These are phyloP conservation scores for Boletus sp. DNA, from an alignment of 768 basidiomycete genomes.

Conservation along the genomic window DNA sequence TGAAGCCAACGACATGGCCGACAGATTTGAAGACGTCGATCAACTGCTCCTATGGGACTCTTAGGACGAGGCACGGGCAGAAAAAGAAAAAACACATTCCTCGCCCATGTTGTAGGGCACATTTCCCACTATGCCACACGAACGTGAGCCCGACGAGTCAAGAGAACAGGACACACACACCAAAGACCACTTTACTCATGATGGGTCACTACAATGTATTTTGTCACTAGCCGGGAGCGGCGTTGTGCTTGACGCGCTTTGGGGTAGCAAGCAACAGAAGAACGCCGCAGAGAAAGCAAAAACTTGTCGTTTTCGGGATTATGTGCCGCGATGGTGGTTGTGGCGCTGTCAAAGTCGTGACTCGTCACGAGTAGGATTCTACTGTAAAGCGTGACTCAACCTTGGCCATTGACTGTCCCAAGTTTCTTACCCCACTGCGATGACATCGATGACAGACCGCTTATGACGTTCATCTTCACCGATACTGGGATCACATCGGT, in stretches of 20 bases:
- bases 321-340: not conserved
- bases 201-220: not conserved
- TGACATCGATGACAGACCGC: not conserved
- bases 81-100: slow-evolving; percentile 30
- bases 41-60: slow-evolving; percentile 59
- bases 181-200: slow-evolving; percentile 76
- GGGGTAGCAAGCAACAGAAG: no score
- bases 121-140: slow-evolving; percentile 62
- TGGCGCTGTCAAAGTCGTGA: slow-evolving; percentile 13
- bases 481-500: not conserved
- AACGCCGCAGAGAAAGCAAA: not conserved
- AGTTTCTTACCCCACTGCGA: no score
- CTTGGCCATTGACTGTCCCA: no score
- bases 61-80: slow-evolving; percentile 2
- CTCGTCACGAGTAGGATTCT: slow-evolving; percentile 3
- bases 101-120: slow-evolving; percentile 90
- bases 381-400: not conserved
- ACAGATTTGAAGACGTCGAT: slow-evolving; percentile 88
- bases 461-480: not conserved
- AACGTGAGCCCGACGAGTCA: not conserved
- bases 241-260: not conserved
- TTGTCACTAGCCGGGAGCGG: not conserved
- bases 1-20: slow-evolving; percentile 85
- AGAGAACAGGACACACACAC: slow-evolving; percentile 37
- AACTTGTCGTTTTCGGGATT: not conserved